phyloP scores from a whole-genome alignment of 805 yeast genomes.

The Candida patagonica region DNA sequence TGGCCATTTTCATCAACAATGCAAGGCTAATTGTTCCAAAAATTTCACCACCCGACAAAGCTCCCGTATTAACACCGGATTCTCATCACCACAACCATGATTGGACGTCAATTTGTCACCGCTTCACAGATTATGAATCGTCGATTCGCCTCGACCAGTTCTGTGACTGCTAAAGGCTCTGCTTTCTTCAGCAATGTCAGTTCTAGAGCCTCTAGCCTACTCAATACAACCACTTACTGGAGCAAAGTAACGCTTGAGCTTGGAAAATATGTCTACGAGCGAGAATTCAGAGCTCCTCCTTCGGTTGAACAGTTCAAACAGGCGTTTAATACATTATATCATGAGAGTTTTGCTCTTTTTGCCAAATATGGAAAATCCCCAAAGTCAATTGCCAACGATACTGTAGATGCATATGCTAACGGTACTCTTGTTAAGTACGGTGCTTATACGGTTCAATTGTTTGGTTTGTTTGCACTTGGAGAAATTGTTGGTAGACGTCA shows the following conservation, averaged over 20 bases:
- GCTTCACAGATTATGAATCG: constrained; percentile 5
- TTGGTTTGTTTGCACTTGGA: constrained; percentile 89
- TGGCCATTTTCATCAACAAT: neutral
- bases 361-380: constrained; percentile 46
- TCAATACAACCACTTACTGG: constrained; percentile 70
- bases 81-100: constrained; percentile 1
- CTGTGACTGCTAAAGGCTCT: constrained; percentile 26
- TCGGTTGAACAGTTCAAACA: constrained; percentile 62
- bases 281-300: constrained; percentile 94
- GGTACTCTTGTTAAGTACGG: constrained; percentile 56
- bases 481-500: constrained; percentile 95
- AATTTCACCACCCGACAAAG: constrained; percentile 1
- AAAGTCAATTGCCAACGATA: constrained; percentile 37
- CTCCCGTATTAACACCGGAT: neutral
- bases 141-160: constrained; percentile 3
- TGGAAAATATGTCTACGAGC: constrained; percentile 71
- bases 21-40: neutral
- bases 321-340: constrained; percentile 52
- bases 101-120: constrained; percentile 6
- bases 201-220: constrained; percentile 32
- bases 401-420: constrained; percentile 41
- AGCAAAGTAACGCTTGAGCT: constrained; percentile 53
- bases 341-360: constrained; percentile 29
- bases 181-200: constrained; percentile 21
- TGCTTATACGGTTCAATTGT: constrained; percentile 70